These are phyloP conservation scores for Hypoxylon fragiforme DNA, from an alignment of 495 filamentous ascomycete species.

Conservation along the genomic window DNA sequence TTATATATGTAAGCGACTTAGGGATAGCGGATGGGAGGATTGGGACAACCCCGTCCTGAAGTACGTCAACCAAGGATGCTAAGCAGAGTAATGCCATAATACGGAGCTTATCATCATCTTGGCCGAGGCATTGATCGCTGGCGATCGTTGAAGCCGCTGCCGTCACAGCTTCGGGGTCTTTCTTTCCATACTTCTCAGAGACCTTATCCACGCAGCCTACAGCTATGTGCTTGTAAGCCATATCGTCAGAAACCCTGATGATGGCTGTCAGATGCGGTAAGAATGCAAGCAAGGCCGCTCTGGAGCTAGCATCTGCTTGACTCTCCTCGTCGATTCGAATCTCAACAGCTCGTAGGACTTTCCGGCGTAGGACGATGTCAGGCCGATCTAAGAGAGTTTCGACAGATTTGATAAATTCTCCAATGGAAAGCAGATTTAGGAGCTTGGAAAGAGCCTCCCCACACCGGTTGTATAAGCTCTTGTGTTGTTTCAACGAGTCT, in stretches of 20 bases:
- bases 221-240: slow-evolving; percentile 75
- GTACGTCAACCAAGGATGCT: slow-evolving; percentile 81
- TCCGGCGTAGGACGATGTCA: slow-evolving; percentile 71
- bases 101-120: slow-evolving; percentile 69
- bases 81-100: slow-evolving; percentile 85
- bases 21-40: slow-evolving; percentile 75
- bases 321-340: slow-evolving; percentile 69
- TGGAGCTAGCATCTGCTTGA: slow-evolving; percentile 65
- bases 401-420: slow-evolving; percentile 82
- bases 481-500: slow-evolving; percentile 61
- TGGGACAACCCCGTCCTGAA: slow-evolving; percentile 82
- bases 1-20: slow-evolving; percentile 68
- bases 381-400: slow-evolving; percentile 74
- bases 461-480: slow-evolving; percentile 63
- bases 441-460: slow-evolving; percentile 71
- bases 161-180: slow-evolving; percentile 65
- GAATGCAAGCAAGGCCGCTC: slow-evolving; percentile 73
- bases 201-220: slow-evolving; percentile 88
- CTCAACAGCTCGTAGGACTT: slow-evolving; percentile 78
- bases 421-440: slow-evolving; percentile 75
- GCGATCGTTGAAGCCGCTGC: slow-evolving; percentile 76
- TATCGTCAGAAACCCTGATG: slow-evolving; percentile 68
- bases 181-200: slow-evolving; percentile 88
- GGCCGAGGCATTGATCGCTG: slow-evolving; percentile 73
- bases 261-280: slow-evolving; percentile 74